phyloP scores from a whole-genome alignment of 2,329 filamentous ascomycete species.

The Fusarium duplospermum region DNA sequence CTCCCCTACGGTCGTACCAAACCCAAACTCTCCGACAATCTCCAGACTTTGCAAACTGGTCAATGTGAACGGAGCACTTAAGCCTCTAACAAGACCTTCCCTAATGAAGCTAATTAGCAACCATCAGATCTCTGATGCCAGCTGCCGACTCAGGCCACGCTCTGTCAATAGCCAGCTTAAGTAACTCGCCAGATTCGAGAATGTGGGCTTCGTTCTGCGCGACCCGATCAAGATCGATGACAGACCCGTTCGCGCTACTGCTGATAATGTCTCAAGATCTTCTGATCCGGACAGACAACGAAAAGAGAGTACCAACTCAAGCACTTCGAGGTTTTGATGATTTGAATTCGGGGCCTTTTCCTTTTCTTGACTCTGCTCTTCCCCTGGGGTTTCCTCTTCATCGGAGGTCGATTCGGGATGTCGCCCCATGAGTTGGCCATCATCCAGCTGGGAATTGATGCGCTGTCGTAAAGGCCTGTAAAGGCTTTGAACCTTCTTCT shows the following conservation, averaged over 20 bases:
- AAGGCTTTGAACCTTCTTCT: too few relatives aligned
- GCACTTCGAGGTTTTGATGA: too few relatives aligned
- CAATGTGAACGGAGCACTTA: background rate
- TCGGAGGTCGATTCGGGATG: too few relatives aligned
- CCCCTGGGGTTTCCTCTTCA: too few relatives aligned
- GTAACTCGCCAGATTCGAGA: background rate
- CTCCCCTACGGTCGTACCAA: too few relatives aligned
- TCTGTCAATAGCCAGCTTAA: background rate
- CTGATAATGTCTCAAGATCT: rapidly evolving
- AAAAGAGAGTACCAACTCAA: too few relatives aligned
- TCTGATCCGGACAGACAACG: too few relatives aligned
- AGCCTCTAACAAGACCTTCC: background rate
- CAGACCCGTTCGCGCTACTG: background rate
- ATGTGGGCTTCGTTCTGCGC: background rate
- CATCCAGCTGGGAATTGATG: too few relatives aligned
- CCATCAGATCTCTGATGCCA: background rate
- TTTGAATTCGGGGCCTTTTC: too few relatives aligned
- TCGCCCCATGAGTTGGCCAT: too few relatives aligned
- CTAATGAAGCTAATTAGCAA: background rate
- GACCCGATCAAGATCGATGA: background rate
- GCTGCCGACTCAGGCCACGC: background rate
- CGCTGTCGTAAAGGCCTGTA: too few relatives aligned
- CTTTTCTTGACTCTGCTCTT: too few relatives aligned
- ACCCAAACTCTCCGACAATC: background rate
- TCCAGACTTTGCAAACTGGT: background rate